Conservation (phyloP, 2,329 filamentous ascomycete species). For the Colletotrichum euphorbiae region DNA sequence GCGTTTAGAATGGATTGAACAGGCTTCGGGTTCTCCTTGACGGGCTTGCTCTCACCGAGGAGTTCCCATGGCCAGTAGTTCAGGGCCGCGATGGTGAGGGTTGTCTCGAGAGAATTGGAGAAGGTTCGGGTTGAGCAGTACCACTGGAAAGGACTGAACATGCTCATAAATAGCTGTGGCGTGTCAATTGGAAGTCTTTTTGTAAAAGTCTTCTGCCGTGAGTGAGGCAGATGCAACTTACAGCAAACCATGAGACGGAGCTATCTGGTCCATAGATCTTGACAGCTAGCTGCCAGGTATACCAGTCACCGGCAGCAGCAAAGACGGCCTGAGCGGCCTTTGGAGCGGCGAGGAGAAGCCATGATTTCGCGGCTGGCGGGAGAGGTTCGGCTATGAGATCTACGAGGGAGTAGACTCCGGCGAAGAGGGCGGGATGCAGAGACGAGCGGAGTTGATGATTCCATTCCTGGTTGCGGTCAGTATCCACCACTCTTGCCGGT, state of each 20-base stretch:
- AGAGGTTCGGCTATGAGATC: conserved; percentile 68
- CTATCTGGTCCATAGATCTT: conserved; percentile 76
- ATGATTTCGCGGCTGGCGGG: conserved; percentile 66
- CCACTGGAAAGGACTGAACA: conserved; percentile 93
- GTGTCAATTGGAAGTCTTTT: background rate
- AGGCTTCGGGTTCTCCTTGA: conserved; percentile 55
- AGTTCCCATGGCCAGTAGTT: conserved; percentile 89
- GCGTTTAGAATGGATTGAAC: conserved; percentile 45
- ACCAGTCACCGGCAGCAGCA: conserved; percentile 84
- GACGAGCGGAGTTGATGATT: conserved; percentile 87
- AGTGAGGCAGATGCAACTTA: conserved; percentile 57
- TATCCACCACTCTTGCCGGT: background rate
- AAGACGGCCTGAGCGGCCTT: conserved; percentile 81
- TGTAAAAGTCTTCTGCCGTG: background rate
- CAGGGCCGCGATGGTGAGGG: conserved; percentile 82
- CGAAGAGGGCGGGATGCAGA: conserved; percentile 90
- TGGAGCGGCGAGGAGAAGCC: conserved; percentile 78
- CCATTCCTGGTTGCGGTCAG: conserved; percentile 81
- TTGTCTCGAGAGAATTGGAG: conserved; percentile 94
- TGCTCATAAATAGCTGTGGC: conserved; percentile 73
- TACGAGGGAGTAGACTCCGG: conserved; percentile 74
- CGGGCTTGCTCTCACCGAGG: conserved; percentile 56
- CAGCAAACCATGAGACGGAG: conserved; percentile 75
- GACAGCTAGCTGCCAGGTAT: conserved; percentile 84
- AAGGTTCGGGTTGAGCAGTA: conserved; percentile 94